A percentile compares a stretch with the other conserved stretches of the same genome.
Evolutionary conservation across 495 filamentous ascomycete species (phyloP).

Genomic region (Lophiotrema nucula): DNA sequence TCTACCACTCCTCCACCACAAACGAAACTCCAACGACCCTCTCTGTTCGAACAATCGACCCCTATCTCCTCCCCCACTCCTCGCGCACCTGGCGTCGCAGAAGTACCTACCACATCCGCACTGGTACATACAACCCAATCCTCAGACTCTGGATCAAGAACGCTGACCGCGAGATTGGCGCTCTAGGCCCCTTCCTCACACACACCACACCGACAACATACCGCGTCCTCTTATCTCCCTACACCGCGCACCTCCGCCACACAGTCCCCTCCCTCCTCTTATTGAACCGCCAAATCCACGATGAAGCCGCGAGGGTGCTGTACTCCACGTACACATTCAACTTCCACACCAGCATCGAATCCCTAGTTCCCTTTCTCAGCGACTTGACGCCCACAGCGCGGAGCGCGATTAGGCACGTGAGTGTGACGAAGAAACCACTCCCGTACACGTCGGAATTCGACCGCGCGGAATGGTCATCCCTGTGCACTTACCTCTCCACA

Average conservation of each 20-base stretch:
- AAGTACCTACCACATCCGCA: slow-evolving; percentile 16
- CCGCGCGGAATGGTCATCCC: slow-evolving; percentile 51
- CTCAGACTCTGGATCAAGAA: too few relatives aligned
- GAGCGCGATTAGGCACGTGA: slow-evolving; percentile 45
- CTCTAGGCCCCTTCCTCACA: slow-evolving; percentile 37
- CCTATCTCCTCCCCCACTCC: slow-evolving; percentile 17
- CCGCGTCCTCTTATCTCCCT: slow-evolving; percentile 40
- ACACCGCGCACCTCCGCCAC: slow-evolving; percentile 32
- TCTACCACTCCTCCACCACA: slow-evolving; percentile 24
- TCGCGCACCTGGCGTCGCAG: slow-evolving; percentile 6
- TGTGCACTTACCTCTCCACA: slow-evolving; percentile 46
- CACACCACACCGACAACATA: slow-evolving; percentile 48
- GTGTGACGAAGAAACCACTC: slow-evolving; percentile 50
- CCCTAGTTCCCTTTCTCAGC: slow-evolving; percentile 54
- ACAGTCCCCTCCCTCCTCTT: slow-evolving; percentile 47
- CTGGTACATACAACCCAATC: slow-evolving; percentile 4
- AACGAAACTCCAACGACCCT: slow-evolving; percentile 21
- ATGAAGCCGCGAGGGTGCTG: slow-evolving; percentile 50
- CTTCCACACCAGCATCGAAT: slow-evolving; percentile 54
- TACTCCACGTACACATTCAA: slow-evolving; percentile 53
- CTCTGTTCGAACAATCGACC: slow-evolving; percentile 35
- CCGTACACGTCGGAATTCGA: slow-evolving; percentile 52
- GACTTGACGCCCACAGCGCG: slow-evolving; percentile 51
- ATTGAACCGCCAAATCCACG: slow-evolving; percentile 48
- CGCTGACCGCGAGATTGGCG: too few relatives aligned